Percentiles rank a stretch among this genome's conserved stretches.
Evolutionary conservation across 345 rosid species (phyloP).

Genomic region (Boechera retrofracta): DNA sequence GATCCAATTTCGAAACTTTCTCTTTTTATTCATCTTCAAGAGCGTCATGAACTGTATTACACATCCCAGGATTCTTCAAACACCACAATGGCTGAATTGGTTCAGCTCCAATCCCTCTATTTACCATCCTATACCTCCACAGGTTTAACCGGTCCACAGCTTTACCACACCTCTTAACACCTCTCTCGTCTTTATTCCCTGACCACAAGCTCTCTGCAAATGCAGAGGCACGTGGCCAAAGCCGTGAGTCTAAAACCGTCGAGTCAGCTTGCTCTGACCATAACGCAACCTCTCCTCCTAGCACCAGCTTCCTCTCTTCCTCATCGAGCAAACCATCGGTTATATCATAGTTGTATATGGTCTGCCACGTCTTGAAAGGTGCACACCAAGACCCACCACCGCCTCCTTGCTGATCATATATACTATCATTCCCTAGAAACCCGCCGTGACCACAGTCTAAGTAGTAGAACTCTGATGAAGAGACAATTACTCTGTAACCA

Average conservation of each 20-base stretch:
- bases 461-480: conserved; percentile 85
- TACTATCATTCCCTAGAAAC: conserved; percentile 77
- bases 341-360: conserved; percentile 78
- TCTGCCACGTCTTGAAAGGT: conserved; percentile 94
- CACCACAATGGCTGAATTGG: conserved; percentile 96
- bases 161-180: conserved; percentile 68
- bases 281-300: conserved; percentile 89
- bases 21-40: not conserved
- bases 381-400: conserved; percentile 83
- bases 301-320: conserved; percentile 72
- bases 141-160: conserved; percentile 73
- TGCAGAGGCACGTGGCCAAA: conserved; percentile 90
- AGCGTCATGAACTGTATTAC: conserved; percentile 58
- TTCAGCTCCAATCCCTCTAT: conserved; percentile 78
- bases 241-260: conserved; percentile 60
- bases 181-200: conserved; percentile 70
- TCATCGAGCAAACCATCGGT: conserved; percentile 58
- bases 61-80: conserved; percentile 77
- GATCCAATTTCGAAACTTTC: not conserved
- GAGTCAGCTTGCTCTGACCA: conserved; percentile 97
- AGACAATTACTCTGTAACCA: conserved; percentile 79
- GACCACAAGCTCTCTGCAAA: conserved; percentile 90
- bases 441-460: conserved; percentile 85
- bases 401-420: conserved; percentile 52
- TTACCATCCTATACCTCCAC: conserved; percentile 92